These are phyloP conservation scores for Leccinum olivaceopallidum DNA, from an alignment of 768 basidiomycete genomes.

Conservation along the genomic window DNA sequence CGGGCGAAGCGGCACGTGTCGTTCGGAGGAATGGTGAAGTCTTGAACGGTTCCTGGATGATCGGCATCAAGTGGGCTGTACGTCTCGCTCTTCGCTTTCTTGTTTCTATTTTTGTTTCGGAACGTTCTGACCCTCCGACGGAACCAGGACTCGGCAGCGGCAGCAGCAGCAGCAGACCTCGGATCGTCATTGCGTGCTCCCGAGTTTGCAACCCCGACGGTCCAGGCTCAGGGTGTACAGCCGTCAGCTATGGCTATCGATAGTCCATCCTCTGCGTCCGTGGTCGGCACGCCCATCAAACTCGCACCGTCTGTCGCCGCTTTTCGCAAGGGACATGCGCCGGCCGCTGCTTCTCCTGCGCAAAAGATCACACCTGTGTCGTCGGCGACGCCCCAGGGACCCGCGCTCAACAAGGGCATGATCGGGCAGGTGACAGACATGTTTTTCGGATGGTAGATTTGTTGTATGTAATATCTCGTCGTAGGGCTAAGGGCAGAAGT, in stretches of 20 bases:
- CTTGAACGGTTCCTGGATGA: conserved; percentile 73
- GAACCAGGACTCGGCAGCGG: conserved; percentile 57
- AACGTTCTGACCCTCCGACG: conserved; percentile 4
- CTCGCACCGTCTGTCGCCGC: conserved; percentile 74
- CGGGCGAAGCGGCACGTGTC: conserved; percentile 75
- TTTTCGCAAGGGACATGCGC: conserved; percentile 53
- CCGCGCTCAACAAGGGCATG: conserved; percentile 54
- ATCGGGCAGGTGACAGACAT: conserved; percentile 77
- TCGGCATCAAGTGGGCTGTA: conserved; percentile 86
- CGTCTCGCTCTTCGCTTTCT: conserved; percentile 30
- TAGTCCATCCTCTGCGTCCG: conserved; percentile 38
- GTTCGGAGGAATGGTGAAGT: conserved; percentile 84
- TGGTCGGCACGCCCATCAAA: conserved; percentile 70
- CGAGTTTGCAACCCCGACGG: conserved; percentile 1
- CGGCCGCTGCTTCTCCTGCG: conserved; percentile 16
- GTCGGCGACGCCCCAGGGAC: conserved; percentile 19
- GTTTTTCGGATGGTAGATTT: conserved; percentile 75
- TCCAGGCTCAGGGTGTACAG: conserved; percentile 19
- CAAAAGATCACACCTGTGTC: conserved; percentile 25
- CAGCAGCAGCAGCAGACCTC: conserved; percentile 49
- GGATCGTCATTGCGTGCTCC: conserved; percentile 33
- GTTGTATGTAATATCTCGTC: background rate
- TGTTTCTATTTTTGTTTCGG: background rate
- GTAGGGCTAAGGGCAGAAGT: background rate
- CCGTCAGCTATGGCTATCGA: conserved; percentile 50